Conservation (phyloP, 495 filamentous ascomycete species). For the Viridothelium virens region DNA sequence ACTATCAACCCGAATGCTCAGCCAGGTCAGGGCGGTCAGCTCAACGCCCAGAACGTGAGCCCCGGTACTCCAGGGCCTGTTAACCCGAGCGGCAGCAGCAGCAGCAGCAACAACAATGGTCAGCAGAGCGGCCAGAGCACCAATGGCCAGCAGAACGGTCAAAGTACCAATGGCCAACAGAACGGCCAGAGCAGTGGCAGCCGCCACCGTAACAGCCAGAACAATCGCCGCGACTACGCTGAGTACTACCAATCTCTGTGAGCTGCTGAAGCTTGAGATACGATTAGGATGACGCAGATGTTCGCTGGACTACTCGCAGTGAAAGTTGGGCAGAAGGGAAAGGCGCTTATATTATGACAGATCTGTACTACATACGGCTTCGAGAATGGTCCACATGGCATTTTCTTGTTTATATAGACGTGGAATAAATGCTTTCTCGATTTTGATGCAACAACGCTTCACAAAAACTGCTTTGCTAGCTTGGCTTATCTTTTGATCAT, state of each 20-base stretch:
- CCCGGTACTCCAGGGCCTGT: background rate
- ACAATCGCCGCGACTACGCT: constrained; percentile 2
- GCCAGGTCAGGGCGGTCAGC: constrained; percentile 8
- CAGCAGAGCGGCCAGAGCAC: background rate
- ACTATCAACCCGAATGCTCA: constrained; percentile 4
- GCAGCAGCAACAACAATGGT: background rate
- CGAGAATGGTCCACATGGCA: background rate
- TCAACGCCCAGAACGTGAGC: constrained; percentile 9
- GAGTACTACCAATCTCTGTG: background rate
- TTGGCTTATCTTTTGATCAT: too few relatives aligned
- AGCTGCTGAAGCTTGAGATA: background rate
- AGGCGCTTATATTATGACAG: too few relatives aligned
- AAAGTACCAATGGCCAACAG: background rate
- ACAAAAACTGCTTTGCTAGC: too few relatives aligned
- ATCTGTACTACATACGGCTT: too few relatives aligned
- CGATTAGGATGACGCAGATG: background rate
- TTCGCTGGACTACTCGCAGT: background rate
- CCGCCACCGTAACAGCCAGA: background rate
- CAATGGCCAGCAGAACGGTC: background rate
- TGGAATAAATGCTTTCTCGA: background rate
- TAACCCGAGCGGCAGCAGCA: background rate
- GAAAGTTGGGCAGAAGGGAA: too few relatives aligned
- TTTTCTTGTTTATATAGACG: background rate
- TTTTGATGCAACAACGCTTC: background rate
- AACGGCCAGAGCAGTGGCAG: background rate